phyloP scores from a whole-genome alignment of 164 flowering plant genomes.

The Protea cynaroides region DNA sequence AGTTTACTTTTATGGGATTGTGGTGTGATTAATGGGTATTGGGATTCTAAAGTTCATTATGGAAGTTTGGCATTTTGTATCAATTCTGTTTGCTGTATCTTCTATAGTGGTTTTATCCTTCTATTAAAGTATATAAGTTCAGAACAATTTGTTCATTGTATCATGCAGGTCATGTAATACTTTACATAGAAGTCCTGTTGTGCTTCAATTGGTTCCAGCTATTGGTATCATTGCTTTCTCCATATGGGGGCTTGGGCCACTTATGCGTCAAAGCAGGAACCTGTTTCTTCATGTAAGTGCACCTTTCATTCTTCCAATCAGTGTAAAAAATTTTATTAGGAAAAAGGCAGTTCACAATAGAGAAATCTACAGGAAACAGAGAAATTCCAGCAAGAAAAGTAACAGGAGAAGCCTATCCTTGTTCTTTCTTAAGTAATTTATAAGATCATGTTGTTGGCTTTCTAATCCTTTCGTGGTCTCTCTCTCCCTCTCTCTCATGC shows the following conservation, averaged over 20 bases:
- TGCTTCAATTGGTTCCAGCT: constrained; percentile 60
- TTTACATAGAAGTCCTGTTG: constrained; percentile 39
- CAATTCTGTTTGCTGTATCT: too few relatives aligned
- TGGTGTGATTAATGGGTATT: too few relatives aligned
- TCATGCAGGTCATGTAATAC: constrained; percentile 51
- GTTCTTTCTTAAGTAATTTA: neutral
- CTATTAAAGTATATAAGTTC: neutral
- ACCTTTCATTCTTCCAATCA: neutral
- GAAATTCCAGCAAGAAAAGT: neutral
- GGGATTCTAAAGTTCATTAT: too few relatives aligned
- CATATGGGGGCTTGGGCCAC: constrained; percentile 77
- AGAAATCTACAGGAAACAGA: neutral
- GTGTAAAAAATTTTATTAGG: neutral
- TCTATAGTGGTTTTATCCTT: neutral
- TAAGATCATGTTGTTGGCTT: neutral
- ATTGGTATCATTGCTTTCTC: constrained; percentile 63
- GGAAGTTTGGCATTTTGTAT: too few relatives aligned
- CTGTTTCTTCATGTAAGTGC: constrained; percentile 46
- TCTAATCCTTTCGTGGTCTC: neutral
- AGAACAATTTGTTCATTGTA: neutral
- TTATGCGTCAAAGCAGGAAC: constrained; percentile 53
- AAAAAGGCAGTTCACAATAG: neutral
- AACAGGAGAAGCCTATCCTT: neutral
- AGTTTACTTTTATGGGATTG: too few relatives aligned
- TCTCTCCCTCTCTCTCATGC: neutral